These are phyloP conservation scores for Nemania sp. DNA, from an alignment of 2,329 filamentous ascomycete genomes.

Conservation along the genomic window DNA sequence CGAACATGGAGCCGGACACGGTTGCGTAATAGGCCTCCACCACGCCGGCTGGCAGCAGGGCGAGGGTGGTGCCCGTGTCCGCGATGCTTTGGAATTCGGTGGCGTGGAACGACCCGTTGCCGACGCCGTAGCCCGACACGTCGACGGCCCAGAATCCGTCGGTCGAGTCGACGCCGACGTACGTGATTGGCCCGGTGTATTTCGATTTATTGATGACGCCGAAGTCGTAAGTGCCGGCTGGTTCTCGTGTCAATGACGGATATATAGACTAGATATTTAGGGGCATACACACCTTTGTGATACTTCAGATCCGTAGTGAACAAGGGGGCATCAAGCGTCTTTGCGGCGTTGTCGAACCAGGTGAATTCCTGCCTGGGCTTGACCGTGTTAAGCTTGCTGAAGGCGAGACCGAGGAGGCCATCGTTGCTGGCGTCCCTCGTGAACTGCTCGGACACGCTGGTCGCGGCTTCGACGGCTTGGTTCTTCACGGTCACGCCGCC, in stretches of 20 bases:
- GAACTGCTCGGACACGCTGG: slow-evolving; percentile 37
- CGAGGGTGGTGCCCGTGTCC: slow-evolving; percentile 64
- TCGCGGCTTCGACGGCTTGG: slow-evolving; percentile 42
- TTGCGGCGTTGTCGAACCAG: slow-evolving; percentile 41
- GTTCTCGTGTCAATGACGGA: slow-evolving; percentile 2
- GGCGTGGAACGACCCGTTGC: slow-evolving; percentile 7
- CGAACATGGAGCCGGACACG: slow-evolving; percentile 49
- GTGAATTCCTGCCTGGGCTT: slow-evolving; percentile 35
- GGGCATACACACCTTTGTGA: slow-evolving; percentile 15
- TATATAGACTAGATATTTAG: background rate
- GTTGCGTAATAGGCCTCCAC: slow-evolving; percentile 56
- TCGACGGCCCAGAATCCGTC: slow-evolving; percentile 43
- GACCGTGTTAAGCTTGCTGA: slow-evolving; percentile 42
- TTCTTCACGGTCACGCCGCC: slow-evolving; percentile 35
- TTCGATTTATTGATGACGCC: slow-evolving; percentile 41
- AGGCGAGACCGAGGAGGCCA: slow-evolving; percentile 42
- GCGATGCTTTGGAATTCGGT: slow-evolving; percentile 49
- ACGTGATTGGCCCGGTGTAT: slow-evolving; percentile 40
- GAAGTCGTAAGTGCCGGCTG: slow-evolving; percentile 44
- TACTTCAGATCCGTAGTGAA: slow-evolving; percentile 44
- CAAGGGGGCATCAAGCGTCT: slow-evolving; percentile 35
- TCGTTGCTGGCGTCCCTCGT: slow-evolving; percentile 38
- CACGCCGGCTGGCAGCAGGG: slow-evolving; percentile 47
- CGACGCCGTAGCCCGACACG: slow-evolving; percentile 36
- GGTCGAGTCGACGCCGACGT: slow-evolving; percentile 39